Evolutionary conservation across 306 rosid species (phyloP), one percentile per base, ranked within the genome.

Genomic region (Bauhinia variegata): DNA sequence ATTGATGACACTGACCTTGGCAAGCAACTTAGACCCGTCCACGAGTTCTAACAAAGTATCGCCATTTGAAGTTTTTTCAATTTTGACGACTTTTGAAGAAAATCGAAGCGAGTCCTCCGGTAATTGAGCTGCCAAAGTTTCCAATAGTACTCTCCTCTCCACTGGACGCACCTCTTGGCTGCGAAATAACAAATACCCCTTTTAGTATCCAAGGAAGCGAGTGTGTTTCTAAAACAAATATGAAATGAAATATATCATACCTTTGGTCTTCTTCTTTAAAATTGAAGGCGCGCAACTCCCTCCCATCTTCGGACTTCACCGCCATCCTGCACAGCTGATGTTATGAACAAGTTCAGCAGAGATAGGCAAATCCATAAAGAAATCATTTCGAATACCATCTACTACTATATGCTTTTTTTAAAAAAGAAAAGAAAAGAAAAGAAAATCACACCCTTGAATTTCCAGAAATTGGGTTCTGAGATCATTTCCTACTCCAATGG

Each of bases 101-200:
- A 87, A 92, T 34, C 61, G 84, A 72, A 89, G 67, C 0, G 85
- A n/a, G 47, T 79, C 84, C 0, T 2, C 61, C 0, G 95, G 92
- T 16, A 92, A 80, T 63, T 89, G 78, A 54, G 52, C 49, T 30
- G 92, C 95, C 53, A 92, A 82, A 33, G 98, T 89, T 84, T 89
- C 96, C 63, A 92, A 68, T 51, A 92, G 86, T 19, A 88, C 85
- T 77, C 85, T 80, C 69, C 96, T 89, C 76, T 92, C 98, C 71
- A 92, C 95, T 1, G 91, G 91, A 1, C 96, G 96, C 13, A 92
- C 86, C 81, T 92, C 98, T 82, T 92, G 98, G 79, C 98, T 89
- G 87, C 68, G 55, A 4, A 8, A 44, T 59, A 49, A 2, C 28
- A 23, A 23, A 23, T 23, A 23, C 17, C 38, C 37, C 15, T 32